phyloP scores from a whole-genome alignment of 306 rosid species.

The Prunus mume region DNA sequence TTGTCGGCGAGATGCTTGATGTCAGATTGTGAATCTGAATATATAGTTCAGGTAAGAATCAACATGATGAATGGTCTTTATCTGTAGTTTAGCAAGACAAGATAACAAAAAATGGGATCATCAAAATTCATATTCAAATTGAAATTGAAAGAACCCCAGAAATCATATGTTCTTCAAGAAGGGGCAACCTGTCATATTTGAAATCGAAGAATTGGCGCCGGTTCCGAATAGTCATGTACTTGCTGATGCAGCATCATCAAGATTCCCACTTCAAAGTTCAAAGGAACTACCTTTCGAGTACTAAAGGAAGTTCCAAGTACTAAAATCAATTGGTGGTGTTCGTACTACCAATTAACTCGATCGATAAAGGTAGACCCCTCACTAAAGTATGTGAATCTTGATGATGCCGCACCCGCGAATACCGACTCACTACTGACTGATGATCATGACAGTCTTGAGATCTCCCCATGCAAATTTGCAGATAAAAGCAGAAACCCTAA shows the following conservation, averaged over 20 bases:
- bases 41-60: too few species aligned
- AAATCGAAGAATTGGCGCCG: neutral
- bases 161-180: too few species aligned
- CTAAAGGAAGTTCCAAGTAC: neutral
- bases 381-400: conserved; percentile 53
- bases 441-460: neutral
- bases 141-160: too few species aligned
- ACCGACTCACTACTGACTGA: conserved; percentile 20
- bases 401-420: conserved; percentile 53
- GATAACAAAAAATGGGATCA: too few species aligned
- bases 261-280: conserved; percentile 48
- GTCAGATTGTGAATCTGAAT: too few species aligned
- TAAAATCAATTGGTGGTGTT: neutral
- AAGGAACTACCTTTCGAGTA: conserved; percentile 1
- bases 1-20: too few species aligned
- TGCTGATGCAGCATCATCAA: conserved; percentile 94
- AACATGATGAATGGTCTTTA: too few species aligned
- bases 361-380: conserved; percentile 11
- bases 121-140: too few species aligned
- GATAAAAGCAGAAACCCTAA: conserved; percentile 33
- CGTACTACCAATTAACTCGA: neutral
- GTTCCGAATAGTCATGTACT: conserved; percentile 40
- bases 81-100: too few species aligned
- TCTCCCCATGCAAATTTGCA: conserved; percentile 16
- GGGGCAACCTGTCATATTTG: neutral